Evolutionary conservation across 1,284 basidiomycete species (phyloP).

Genomic region (Macrocybe sp.): DNA sequence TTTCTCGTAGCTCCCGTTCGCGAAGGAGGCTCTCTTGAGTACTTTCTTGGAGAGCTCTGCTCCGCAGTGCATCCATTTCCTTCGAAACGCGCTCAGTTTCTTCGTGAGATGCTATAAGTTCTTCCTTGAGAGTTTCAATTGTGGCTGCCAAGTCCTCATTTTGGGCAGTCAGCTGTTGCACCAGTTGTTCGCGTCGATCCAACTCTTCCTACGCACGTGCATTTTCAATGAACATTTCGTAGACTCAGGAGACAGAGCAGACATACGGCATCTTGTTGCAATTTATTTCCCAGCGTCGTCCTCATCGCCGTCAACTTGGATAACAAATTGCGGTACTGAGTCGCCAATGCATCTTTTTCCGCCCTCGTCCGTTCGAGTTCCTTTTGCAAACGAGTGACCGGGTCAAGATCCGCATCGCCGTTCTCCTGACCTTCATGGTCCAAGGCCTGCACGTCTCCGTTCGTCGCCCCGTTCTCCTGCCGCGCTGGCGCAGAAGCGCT

Average conservation of each 20-base stretch:
- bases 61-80: conserved; percentile 68
- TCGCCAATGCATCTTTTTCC: conserved; percentile 82
- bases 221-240: conserved; percentile 8
- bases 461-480: conserved; percentile 21
- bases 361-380: conserved; percentile 59
- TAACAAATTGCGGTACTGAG: conserved; percentile 84
- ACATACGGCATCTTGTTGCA: conserved; percentile 93
- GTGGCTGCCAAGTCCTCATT: conserved; percentile 70
- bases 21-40: conserved; percentile 68
- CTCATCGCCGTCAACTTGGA: conserved; percentile 92
- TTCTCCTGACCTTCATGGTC: conserved; percentile 12
- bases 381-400: conserved; percentile 47
- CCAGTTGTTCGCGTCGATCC: conserved; percentile 80
- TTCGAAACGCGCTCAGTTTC: conserved; percentile 67
- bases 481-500: conserved; percentile 20
- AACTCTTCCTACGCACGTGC: conserved; percentile 80
- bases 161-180: conserved; percentile 71
- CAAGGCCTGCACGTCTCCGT: conserved; percentile 12
- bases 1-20: conserved; percentile 79
- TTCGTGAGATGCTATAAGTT: conserved; percentile 69
- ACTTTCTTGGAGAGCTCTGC: conserved; percentile 52
- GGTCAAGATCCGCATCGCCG: conserved; percentile 32
- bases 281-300: conserved; percentile 88
- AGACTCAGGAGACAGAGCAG: neutral
- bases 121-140: conserved; percentile 71